Evolutionary conservation across 441 rosid genomes (phyloP).

Genomic region (Corymbia citriodora): DNA sequence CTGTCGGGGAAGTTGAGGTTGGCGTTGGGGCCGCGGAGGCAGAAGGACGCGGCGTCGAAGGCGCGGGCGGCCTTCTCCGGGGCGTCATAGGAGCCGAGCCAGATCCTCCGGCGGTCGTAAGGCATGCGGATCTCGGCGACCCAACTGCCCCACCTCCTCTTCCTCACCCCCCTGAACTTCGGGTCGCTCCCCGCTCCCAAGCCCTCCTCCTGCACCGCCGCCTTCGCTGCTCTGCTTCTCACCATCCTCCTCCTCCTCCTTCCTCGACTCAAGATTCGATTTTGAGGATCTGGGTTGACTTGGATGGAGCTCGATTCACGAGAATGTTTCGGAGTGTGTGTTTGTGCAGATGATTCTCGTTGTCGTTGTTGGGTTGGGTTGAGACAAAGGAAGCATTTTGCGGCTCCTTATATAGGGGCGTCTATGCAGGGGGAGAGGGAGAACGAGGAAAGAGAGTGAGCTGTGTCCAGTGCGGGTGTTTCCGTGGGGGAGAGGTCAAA

Average conservation of each 20-base stretch:
- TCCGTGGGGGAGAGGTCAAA: background rate
- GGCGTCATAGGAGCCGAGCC: conserved; percentile 64
- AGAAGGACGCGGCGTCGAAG: conserved; percentile 73
- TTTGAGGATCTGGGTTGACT: background rate
- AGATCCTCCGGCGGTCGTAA: conserved; percentile 48
- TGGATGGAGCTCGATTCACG: background rate
- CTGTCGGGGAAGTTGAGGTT: conserved; percentile 69
- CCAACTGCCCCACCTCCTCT: conserved; percentile 66
- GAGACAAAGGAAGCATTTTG: background rate
- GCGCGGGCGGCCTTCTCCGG: conserved; percentile 83
- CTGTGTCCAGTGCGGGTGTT: background rate
- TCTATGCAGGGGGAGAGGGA: background rate
- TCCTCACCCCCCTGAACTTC: conserved; percentile 47
- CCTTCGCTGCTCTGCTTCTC: background rate
- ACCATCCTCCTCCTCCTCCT: conserved; percentile 8
- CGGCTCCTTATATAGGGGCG: background rate
- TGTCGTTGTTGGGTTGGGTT: background rate
- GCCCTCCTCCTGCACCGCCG: background rate
- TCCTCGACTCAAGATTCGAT: background rate
- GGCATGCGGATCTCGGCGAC: conserved; percentile 61
- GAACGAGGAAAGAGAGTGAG: background rate
- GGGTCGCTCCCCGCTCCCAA: conserved; percentile 10
- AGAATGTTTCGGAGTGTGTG: background rate
- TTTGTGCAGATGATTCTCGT: background rate
- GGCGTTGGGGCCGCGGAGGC: conserved; percentile 64